Conservation (phyloP, 345 rosid species). For the Populus deltoides region DNA sequence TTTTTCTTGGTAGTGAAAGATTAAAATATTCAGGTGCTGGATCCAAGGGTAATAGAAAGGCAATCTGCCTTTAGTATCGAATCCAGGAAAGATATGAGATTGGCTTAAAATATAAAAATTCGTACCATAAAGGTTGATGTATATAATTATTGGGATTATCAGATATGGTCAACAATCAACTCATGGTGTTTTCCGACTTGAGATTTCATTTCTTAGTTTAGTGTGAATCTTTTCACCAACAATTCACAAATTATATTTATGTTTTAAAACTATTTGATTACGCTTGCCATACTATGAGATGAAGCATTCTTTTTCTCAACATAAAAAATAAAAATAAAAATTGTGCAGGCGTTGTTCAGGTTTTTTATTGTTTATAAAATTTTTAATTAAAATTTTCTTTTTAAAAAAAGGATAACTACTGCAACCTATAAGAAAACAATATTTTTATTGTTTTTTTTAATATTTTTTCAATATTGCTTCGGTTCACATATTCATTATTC, state of each 20-base stretch:
- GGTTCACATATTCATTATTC: too few species aligned
- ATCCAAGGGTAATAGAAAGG: not conserved
- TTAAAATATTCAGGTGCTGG: not conserved
- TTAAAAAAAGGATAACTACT: too few species aligned
- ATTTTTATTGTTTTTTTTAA: too few species aligned
- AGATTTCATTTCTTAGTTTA: not conserved
- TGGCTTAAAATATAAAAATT: not conserved
- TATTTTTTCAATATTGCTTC: too few species aligned
- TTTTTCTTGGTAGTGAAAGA: not conserved
- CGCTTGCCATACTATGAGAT: too few species aligned
- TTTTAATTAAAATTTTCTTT: too few species aligned
- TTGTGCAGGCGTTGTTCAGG: too few species aligned
- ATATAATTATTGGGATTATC: not conserved
- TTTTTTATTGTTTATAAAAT: too few species aligned
- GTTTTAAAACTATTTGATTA: too few species aligned
- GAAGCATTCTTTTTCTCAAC: too few species aligned
- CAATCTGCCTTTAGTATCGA: not conserved
- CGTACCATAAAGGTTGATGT: not conserved
- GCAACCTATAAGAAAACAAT: too few species aligned
- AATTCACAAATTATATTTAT: not conserved
- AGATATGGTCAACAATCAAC: not conserved
- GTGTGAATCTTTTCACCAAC: not conserved
- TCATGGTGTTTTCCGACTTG: not conserved
- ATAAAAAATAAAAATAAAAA: too few species aligned
- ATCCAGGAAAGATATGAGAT: conserved; percentile 7